Conservation (phyloP, 164 flowering plant species). For the Kingdonia uniflora region DNA sequence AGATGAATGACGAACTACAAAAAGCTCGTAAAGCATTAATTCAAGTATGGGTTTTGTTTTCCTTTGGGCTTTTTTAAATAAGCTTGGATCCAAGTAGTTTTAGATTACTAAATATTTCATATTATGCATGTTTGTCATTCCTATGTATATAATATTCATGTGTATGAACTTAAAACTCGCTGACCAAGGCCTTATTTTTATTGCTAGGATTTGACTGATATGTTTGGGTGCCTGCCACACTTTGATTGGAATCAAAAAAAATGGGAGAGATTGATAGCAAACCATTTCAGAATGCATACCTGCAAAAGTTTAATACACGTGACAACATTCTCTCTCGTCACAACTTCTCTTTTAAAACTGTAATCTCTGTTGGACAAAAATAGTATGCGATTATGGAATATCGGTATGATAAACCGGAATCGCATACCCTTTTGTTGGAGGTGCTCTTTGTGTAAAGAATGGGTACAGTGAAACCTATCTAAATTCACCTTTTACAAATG, state of each 20-base stretch:
- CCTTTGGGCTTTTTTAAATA: no score
- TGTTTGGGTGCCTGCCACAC: conserved; percentile 22
- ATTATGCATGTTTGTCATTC: neutral
- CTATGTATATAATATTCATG: neutral
- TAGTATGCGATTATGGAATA: no score
- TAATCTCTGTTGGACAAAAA: no score
- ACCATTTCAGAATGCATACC: conserved; percentile 26
- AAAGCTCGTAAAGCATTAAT: conserved; percentile 56
- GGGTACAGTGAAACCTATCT: no score
- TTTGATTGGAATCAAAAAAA: conserved; percentile 50
- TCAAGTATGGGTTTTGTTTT: conserved; percentile 21
- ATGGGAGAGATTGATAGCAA: conserved; percentile 72
- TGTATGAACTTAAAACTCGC: neutral
- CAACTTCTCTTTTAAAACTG: no score
- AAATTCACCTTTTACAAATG: no score
- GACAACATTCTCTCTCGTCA: no score
- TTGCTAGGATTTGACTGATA: conserved; percentile 47
- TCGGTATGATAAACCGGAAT: no score
- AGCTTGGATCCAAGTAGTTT: no score
- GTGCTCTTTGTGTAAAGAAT: no score
- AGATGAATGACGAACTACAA: conserved; percentile 49
- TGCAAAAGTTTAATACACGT: no score
- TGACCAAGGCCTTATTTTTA: neutral
- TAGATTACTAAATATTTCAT: neutral
- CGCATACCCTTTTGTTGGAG: no score